Conservation (phyloP, 2,329 filamentous ascomycete species). For the Colletotrichum endophyticum region DNA sequence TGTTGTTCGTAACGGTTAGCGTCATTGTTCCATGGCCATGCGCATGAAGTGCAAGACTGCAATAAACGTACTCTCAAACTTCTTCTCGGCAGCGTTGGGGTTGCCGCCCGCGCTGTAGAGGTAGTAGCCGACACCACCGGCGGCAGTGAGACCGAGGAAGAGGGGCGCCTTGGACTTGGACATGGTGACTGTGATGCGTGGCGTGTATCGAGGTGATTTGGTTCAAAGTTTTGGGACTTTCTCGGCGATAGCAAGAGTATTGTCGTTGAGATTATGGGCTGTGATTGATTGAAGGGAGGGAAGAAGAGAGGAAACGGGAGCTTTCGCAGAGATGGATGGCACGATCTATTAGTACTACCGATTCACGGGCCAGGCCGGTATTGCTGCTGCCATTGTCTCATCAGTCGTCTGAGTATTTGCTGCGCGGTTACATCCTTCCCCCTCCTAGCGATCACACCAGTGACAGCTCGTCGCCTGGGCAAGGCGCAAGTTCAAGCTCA, state of each 20-base stretch:
- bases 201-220: background rate
- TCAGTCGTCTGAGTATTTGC: background rate
- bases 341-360: constrained; percentile 20
- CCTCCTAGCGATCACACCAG: constrained; percentile 10
- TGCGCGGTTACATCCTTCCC: constrained; percentile 6
- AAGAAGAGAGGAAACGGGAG: background rate
- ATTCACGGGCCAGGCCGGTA: constrained; percentile 1
- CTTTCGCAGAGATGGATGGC: background rate
- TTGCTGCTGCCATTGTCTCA: constrained; percentile 4
- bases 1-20: constrained; percentile 38
- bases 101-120: constrained; percentile 86
- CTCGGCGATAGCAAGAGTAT: background rate
- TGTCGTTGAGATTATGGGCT: background rate
- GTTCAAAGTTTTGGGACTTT: background rate
- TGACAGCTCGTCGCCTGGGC: background rate
- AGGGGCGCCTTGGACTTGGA: constrained; percentile 52
- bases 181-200: constrained; percentile 38
- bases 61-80: constrained; percentile 74
- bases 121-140: constrained; percentile 82
- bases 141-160: constrained; percentile 65
- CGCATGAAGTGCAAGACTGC: background rate
- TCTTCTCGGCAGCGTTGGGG: constrained; percentile 82
- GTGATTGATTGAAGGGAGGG: constrained; percentile 9
- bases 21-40: background rate
- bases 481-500: constrained; percentile 1